Conservation (phyloP, 495 filamentous ascomycete species). For the Daldinia vernicosa region DNA sequence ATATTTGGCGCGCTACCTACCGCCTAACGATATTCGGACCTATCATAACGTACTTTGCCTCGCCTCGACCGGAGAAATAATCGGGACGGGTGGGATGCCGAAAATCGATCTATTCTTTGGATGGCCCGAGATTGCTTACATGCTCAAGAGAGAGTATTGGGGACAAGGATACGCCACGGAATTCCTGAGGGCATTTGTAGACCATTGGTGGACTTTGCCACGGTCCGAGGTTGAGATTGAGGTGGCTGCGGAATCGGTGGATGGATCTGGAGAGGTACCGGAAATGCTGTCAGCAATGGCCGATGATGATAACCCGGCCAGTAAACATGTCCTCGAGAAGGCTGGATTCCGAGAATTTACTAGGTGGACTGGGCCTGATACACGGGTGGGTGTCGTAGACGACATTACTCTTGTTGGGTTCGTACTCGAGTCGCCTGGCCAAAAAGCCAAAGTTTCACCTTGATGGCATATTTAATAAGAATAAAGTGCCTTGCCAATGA, state of each 20-base stretch:
- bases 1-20: slow-evolving; percentile 44
- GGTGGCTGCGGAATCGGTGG: slow-evolving; percentile 38
- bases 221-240: slow-evolving; percentile 45
- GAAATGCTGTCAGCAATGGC: slow-evolving; percentile 48
- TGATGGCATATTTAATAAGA: neutral
- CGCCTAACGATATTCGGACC: slow-evolving; percentile 47
- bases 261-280: slow-evolving; percentile 33
- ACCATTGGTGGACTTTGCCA: slow-evolving; percentile 47
- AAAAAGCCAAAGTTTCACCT: neutral
- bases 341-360: slow-evolving; percentile 48
- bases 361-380: slow-evolving; percentile 42
- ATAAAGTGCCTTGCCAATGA: slow-evolving; percentile 1
- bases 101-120: slow-evolving; percentile 12
- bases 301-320: slow-evolving; percentile 39
- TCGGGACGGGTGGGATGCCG: slow-evolving; percentile 41
- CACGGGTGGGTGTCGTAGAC: neutral
- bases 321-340: slow-evolving; percentile 50
- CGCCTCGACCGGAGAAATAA: slow-evolving; percentile 38
- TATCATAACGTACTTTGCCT: slow-evolving; percentile 48
- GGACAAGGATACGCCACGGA: slow-evolving; percentile 51
- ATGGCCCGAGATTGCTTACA: slow-evolving; percentile 52
- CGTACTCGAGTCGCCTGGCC: slow-evolving; percentile 11
- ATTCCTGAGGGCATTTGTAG: slow-evolving; percentile 46
- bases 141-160: slow-evolving; percentile 51
- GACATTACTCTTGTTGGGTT: slow-evolving; percentile 19